Evolutionary conservation across 2,329 filamentous ascomycete genomes (phyloP), one percentile per base, ranked within the genome.

Genomic region (Fusarium austroafricanum): DNA sequence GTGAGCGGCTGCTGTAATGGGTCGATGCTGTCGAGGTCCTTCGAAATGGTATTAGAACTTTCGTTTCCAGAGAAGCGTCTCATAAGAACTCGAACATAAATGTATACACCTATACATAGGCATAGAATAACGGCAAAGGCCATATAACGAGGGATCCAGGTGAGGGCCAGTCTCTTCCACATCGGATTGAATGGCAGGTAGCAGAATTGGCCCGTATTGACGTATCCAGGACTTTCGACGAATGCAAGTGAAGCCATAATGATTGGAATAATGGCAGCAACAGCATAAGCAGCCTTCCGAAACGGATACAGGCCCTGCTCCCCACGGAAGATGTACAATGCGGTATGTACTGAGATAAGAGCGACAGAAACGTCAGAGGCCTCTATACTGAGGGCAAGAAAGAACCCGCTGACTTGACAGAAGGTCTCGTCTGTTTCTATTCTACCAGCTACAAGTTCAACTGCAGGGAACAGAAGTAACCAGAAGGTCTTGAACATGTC

Each of bases 141-240:
- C 35, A 92, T 68, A 67, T 93, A 93, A 49, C 92, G 85, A 35
- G 92, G 92, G 10, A 92, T 83, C 92, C 92, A 95, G 58, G 86
- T 86, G 4, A 94, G 80, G 0, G 86, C 88, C 17, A 90, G 80
- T 42, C 89, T 84, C 65, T 90, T 90, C 92, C 92, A 94, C 62
- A 84, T 83, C 0, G 90, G 89, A 5, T 86, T 82, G 17, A 86
- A 80, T 0, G 91, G 90, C 4, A 94, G 81, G 65, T 90, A 90
- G 76, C 92, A 95, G 71, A 89, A 91, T 20, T 88, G 86, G 3
- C 89, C 90, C 47, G 87, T 84, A 21, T 89, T 86, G 43, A 86
- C 79, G 72, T 90, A 93, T 3, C 83, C 87, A 2, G 77, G 75
- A 7, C 80, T 79, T 59, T 87, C 86, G 70, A 89, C 74, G 67